phyloP scores from a whole-genome alignment of 371 early-diverging fungal genomes.

The Haplosporangium sp. region DNA sequence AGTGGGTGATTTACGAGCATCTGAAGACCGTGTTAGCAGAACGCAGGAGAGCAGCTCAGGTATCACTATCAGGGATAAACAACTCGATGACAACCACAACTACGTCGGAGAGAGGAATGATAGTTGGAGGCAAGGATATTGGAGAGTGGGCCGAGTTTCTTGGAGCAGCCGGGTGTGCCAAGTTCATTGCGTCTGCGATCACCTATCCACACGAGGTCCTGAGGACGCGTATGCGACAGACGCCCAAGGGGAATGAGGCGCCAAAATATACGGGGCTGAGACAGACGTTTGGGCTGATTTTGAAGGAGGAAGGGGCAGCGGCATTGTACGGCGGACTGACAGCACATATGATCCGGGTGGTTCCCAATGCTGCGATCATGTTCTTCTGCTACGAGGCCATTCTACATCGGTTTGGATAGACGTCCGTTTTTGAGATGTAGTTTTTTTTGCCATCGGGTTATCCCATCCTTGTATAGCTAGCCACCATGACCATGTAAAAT shows the following conservation, averaged over 20 bases:
- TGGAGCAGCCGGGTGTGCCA: constrained; percentile 86
- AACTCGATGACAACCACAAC: too few relatives aligned
- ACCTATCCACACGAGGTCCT: constrained; percentile 92
- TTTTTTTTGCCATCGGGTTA: too few relatives aligned
- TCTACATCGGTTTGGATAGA: constrained; percentile 61
- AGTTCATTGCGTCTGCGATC: constrained; percentile 86
- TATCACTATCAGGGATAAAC: too few relatives aligned
- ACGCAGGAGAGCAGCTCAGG: constrained; percentile 28
- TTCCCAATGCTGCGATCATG: constrained; percentile 97
- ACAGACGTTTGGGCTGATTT: constrained; percentile 78
- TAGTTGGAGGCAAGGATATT: constrained; percentile 37
- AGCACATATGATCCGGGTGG: constrained; percentile 93
- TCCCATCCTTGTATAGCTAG: too few relatives aligned
- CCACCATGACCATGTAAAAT: too few relatives aligned
- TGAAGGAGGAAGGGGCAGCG: constrained; percentile 85
- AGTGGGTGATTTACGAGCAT: constrained; percentile 96
- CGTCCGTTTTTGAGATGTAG: too few relatives aligned
- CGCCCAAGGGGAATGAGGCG: constrained; percentile 59
- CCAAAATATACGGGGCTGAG: constrained; percentile 84
- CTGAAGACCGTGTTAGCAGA: constrained; percentile 69
- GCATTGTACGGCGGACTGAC: constrained; percentile 95
- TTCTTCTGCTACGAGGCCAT: constrained; percentile 93
- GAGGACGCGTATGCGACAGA: constrained; percentile 88
- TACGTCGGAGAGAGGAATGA: too few relatives aligned
- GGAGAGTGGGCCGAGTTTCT: constrained; percentile 83